phyloP scores from a whole-genome alignment of 345 rosid species.

The Salix purpurea region DNA sequence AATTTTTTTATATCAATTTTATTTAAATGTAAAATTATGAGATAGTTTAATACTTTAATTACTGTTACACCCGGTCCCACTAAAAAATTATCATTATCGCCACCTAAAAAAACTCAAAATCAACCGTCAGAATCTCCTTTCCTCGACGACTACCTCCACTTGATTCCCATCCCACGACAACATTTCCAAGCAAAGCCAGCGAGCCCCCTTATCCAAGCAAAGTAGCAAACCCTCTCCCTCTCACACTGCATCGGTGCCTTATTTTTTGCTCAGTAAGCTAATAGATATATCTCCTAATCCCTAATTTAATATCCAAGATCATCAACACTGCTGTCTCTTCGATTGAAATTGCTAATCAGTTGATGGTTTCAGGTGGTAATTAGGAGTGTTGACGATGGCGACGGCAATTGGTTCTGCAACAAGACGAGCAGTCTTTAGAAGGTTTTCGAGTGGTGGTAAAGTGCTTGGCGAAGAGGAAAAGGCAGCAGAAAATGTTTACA shows the following conservation, averaged over 20 bases:
- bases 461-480: conserved; percentile 86
- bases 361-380: not conserved
- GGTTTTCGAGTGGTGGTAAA: conserved; percentile 72
- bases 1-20: too few species aligned
- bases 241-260: not conserved
- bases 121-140: not conserved
- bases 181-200: not conserved
- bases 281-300: not conserved
- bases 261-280: not conserved
- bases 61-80: not conserved
- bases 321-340: not conserved
- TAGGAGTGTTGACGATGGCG: conserved; percentile 42
- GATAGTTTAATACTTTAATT: too few species aligned
- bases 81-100: not conserved
- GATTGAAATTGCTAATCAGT: not conserved
- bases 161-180: not conserved
- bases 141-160: not conserved
- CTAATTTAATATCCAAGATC: not conserved
- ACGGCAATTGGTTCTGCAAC: conserved; percentile 38
- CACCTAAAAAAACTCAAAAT: not conserved
- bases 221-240: not conserved
- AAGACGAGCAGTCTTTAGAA: conserved; percentile 44
- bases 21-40: too few species aligned
- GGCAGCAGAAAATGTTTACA: conserved; percentile 89
- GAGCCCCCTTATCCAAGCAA: too few species aligned